These are phyloP conservation scores for Kwoniella pini DNA, from an alignment of 768 basidiomycete genomes.

Conservation along the genomic window DNA sequence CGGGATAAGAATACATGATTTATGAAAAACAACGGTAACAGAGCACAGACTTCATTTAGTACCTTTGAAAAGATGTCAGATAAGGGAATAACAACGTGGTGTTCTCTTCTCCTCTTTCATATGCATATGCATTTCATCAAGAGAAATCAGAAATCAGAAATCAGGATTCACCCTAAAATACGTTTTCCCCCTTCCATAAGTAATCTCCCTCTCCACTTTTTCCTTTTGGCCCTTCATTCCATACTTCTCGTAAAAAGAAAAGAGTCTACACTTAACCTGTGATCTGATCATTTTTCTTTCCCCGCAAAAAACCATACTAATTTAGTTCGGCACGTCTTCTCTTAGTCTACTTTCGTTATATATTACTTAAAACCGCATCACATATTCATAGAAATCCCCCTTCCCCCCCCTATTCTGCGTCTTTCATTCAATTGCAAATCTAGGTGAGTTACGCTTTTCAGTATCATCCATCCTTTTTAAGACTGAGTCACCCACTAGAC, in stretches of 20 bases:
- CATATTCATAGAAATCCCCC: not conserved
- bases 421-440: not conserved
- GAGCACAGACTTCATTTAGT: not conserved
- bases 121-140: no score
- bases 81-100: not conserved
- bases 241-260: not conserved
- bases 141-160: not conserved
- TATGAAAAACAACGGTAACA: not conserved
- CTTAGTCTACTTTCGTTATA: not conserved
- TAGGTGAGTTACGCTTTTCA: not conserved
- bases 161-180: not conserved
- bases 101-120: no score
- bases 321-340: constrained; percentile 15
- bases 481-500: no score
- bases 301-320: constrained; percentile 12
- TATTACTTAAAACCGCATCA: not conserved
- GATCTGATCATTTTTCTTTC: constrained; percentile 4
- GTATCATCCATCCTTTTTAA: not conserved
- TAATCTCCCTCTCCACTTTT: not conserved
- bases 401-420: not conserved
- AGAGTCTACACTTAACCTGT: not conserved
- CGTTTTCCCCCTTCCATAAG: not conserved
- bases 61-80: not conserved
- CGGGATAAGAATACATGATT: no score
- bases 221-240: not conserved